Conservation (phyloP, 202 grass and related monocot genomes). For the Sporobolus alterniflorus region DNA sequence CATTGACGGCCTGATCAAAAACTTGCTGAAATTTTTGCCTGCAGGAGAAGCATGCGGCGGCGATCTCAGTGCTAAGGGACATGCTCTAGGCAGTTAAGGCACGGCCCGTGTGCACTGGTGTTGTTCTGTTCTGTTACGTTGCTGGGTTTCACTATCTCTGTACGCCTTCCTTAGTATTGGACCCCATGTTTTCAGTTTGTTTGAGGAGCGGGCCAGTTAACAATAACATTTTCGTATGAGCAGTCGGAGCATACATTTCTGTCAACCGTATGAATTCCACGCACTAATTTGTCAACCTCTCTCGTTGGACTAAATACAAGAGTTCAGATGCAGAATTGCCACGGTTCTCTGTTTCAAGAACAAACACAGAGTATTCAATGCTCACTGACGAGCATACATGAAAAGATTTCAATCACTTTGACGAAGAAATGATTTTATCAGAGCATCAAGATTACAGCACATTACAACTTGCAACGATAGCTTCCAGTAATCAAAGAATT, state of each 20-base stretch:
- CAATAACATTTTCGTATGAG: neutral
- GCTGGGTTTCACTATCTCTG: neutral
- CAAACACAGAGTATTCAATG: no score
- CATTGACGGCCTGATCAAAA: neutral
- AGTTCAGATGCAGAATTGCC: neutral
- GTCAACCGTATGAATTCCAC: neutral
- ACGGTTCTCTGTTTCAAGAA: no score
- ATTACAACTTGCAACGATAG: no score
- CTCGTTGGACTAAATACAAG: neutral
- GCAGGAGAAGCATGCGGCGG: conserved; percentile 60
- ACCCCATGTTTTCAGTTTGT: neutral
- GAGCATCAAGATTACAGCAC: no score
- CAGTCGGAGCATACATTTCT: neutral
- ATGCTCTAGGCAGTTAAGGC: conserved; percentile 28
- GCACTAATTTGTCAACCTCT: neutral
- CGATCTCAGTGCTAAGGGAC: conserved; percentile 48
- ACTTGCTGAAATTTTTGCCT: neutral
- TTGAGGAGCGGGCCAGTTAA: neutral
- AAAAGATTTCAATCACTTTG: no score
- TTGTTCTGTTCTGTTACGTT: neutral
- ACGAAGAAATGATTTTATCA: no score
- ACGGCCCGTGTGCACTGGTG: no score
- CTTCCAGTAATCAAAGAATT: no score
- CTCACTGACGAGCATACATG: no score
- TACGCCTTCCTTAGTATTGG: neutral